Conservation (phyloP, 2,329 filamentous ascomycete genomes). For the Colletotrichum sp. region DNA sequence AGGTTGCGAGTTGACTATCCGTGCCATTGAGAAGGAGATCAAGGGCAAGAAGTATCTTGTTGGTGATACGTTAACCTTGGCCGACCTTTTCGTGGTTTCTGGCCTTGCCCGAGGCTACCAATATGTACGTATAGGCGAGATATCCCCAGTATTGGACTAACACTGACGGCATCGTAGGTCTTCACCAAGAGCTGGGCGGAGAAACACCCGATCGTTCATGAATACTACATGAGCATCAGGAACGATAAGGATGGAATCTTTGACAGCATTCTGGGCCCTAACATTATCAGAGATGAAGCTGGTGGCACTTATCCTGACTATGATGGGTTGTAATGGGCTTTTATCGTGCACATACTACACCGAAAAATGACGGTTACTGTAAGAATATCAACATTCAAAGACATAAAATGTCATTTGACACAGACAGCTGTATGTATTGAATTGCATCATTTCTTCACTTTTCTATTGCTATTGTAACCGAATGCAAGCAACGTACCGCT, state of each 20-base stretch:
- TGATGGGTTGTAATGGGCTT: neutral
- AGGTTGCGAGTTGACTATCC: neutral
- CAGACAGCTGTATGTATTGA: neutral
- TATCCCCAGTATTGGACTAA: neutral
- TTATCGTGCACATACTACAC: accelerated
- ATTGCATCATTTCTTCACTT: accelerated
- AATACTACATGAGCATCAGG: neutral
- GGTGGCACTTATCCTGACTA: neutral
- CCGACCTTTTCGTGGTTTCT: neutral
- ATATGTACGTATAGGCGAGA: neutral
- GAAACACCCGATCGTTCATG: neutral
- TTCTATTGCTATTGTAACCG: neutral
- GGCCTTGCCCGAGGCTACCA: neutral
- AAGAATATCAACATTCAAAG: accelerated
- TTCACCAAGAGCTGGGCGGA: neutral
- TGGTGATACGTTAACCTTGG: neutral
- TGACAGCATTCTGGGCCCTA: neutral
- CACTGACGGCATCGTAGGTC: neutral
- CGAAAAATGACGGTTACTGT: accelerated
- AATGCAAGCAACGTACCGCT: accelerated
- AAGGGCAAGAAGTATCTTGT: neutral
- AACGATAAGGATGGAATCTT: neutral
- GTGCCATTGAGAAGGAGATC: neutral
- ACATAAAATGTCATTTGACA: accelerated
- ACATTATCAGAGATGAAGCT: neutral